These are phyloP conservation scores for Medicago ruthenica DNA, from an alignment of 306 rosid genomes.

Conservation along the genomic window DNA sequence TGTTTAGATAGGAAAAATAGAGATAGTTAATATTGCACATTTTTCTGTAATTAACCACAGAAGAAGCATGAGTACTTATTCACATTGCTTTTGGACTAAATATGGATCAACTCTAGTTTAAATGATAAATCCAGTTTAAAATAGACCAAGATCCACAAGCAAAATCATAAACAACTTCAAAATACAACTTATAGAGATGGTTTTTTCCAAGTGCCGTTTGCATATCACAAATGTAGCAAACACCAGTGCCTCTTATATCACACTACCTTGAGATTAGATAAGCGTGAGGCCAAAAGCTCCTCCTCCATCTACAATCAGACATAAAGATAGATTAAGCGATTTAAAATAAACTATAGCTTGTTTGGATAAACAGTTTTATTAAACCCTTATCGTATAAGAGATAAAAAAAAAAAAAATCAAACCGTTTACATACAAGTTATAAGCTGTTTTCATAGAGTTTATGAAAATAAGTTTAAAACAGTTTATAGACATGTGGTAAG, in stretches of 20 bases:
- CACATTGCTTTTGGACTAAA: neutral
- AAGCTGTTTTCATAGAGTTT: neutral
- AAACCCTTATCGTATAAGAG: too few relatives aligned
- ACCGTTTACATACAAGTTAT: too few relatives aligned
- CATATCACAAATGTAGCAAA: conserved; percentile 20
- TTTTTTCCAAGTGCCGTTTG: conserved; percentile 8
- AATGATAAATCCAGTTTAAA: conserved; percentile 26
- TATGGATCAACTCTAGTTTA: neutral
- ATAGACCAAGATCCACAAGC: conserved; percentile 13
- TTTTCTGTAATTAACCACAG: neutral
- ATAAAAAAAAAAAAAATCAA: too few relatives aligned
- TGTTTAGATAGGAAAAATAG: neutral
- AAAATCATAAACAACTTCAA: conserved; percentile 39
- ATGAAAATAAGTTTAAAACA: neutral
- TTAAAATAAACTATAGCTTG: neutral
- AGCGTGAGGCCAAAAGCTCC: conserved; percentile 53
- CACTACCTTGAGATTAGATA: conserved; percentile 45
- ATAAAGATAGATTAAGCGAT: neutral
- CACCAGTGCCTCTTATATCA: conserved; percentile 21
- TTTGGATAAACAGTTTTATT: neutral
- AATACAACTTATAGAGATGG: conserved; percentile 31
- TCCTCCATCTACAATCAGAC: conserved; percentile 64
- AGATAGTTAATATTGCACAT: conserved; percentile 2
- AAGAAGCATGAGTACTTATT: conserved; percentile 19
- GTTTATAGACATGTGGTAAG: neutral